These are phyloP conservation scores for Botrytis deweyae DNA, from an alignment of 2,329 filamentous ascomycete genomes.

Conservation along the genomic window DNA sequence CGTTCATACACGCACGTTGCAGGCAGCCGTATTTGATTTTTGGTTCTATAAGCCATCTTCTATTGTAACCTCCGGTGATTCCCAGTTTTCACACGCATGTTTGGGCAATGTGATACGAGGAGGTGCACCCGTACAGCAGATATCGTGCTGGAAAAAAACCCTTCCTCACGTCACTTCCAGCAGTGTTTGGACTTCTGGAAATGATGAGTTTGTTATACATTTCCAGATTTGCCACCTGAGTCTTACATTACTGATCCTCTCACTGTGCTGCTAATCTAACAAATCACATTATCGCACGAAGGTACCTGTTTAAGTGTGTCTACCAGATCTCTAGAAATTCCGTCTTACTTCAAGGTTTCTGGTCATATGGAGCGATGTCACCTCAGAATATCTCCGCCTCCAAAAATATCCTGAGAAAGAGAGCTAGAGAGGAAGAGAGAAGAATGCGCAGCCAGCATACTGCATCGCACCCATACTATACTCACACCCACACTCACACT, in stretches of 20 bases:
- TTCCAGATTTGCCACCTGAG: background rate
- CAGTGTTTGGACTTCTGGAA: background rate
- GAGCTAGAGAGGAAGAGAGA: background rate
- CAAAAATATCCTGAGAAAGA: slow-evolving; percentile 14
- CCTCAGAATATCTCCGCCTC: slow-evolving; percentile 8
- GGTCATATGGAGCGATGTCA: slow-evolving; percentile 10
- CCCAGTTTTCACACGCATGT: background rate
- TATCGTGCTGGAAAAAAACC: background rate
- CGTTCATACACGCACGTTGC: background rate
- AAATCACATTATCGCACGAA: background rate
- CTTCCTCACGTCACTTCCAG: background rate
- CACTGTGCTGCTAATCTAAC: background rate
- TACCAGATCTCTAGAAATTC: background rate
- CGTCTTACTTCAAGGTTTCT: slow-evolving; percentile 9
- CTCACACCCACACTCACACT: background rate
- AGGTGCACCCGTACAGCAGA: background rate
- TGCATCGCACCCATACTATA: background rate
- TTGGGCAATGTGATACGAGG: background rate
- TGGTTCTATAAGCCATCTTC: background rate
- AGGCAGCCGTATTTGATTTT: background rate
- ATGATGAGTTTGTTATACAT: background rate
- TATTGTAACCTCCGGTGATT: background rate
- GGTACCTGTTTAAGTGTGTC: slow-evolving; percentile 1
- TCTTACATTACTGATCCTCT: background rate
- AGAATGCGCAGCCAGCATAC: background rate